phyloP scores from a whole-genome alignment of 106 monocot species.

The Apostasia shenzhenica region DNA sequence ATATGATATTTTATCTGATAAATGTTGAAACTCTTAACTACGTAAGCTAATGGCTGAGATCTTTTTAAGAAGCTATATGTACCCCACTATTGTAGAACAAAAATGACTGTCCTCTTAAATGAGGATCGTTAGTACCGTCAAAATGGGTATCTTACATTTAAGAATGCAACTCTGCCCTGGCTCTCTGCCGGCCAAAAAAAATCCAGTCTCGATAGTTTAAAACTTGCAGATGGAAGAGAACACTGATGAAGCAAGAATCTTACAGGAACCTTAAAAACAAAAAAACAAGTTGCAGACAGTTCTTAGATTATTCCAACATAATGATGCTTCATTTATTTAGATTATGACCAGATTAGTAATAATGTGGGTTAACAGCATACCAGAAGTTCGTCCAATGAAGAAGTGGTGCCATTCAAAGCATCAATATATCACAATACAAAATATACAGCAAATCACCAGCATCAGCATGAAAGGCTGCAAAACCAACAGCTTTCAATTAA shows the following conservation, averaged over 20 bases:
- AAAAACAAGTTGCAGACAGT: slow-evolving; percentile 3
- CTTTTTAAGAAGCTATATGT: background rate
- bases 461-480: slow-evolving; percentile 20
- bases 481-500: slow-evolving; percentile 9
- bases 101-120: slow-evolving; percentile 13
- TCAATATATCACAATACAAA: slow-evolving; percentile 10
- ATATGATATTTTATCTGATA: too few species aligned
- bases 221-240: slow-evolving; percentile 11
- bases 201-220: slow-evolving; percentile 19
- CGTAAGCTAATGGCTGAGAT: too few species aligned
- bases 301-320: background rate
- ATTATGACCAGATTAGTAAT: background rate
- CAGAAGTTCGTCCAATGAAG: slow-evolving; percentile 9
- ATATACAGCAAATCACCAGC: slow-evolving; percentile 16
- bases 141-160: slow-evolving; percentile 41
- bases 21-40: too few species aligned
- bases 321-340: background rate
- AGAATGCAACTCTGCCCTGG: slow-evolving; percentile 16
- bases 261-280: slow-evolving; percentile 15
- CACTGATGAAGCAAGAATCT: slow-evolving; percentile 9
- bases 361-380: slow-evolving; percentile 10
- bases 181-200: slow-evolving; percentile 9
- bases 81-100: slow-evolving; percentile 1
- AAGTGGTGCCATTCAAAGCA: slow-evolving; percentile 3
- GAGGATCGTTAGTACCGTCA: slow-evolving; percentile 13